phyloP scores from a whole-genome alignment of 2,329 filamentous ascomycete genomes.

The Ophiocordyceps australis region DNA sequence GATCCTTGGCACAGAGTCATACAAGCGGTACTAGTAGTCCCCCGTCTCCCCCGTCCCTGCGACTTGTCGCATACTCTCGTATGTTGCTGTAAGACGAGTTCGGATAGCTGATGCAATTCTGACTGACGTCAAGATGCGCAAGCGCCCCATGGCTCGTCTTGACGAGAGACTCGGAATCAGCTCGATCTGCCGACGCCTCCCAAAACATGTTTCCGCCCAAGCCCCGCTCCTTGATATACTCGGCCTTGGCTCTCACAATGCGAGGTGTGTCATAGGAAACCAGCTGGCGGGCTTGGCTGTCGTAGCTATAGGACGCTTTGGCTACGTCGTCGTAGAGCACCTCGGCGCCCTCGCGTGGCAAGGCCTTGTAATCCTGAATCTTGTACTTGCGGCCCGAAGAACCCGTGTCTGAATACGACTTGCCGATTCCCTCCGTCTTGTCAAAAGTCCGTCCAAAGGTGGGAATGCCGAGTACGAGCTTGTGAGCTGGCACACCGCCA shows the following conservation, averaged over 20 bases:
- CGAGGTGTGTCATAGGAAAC: slow-evolving; percentile 62
- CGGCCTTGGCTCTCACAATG: slow-evolving; percentile 50
- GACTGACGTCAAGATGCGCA: no score
- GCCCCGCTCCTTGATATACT: slow-evolving; percentile 45
- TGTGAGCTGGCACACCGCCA: slow-evolving; percentile 44
- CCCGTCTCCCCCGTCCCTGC: no score
- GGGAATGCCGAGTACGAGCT: slow-evolving; percentile 83
- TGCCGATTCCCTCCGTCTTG: slow-evolving; percentile 57
- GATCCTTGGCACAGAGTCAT: no score
- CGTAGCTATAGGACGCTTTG: slow-evolving; percentile 63
- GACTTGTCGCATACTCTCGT: no score
- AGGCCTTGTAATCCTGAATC: slow-evolving; percentile 73
- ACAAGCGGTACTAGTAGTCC: no score
- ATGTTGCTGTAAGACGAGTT: no score
- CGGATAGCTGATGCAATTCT: no score
- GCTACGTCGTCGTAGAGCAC: slow-evolving; percentile 46
- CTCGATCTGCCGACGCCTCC: slow-evolving; percentile 69
- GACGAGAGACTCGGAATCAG: slow-evolving; percentile 49
- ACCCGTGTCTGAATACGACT: slow-evolving; percentile 52
- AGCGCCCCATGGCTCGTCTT: no score
- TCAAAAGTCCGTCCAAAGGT: slow-evolving; percentile 78
- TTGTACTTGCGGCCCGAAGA: slow-evolving; percentile 71
- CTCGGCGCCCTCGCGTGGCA: slow-evolving; percentile 50
- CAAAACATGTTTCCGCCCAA: slow-evolving; percentile 98
- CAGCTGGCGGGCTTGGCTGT: slow-evolving; percentile 42